Evolutionary conservation across 192 early-diverging fungal genomes (phyloP), one percentile per base, ranked within the genome.

Genomic region (Backusella tuberculispora): DNA sequence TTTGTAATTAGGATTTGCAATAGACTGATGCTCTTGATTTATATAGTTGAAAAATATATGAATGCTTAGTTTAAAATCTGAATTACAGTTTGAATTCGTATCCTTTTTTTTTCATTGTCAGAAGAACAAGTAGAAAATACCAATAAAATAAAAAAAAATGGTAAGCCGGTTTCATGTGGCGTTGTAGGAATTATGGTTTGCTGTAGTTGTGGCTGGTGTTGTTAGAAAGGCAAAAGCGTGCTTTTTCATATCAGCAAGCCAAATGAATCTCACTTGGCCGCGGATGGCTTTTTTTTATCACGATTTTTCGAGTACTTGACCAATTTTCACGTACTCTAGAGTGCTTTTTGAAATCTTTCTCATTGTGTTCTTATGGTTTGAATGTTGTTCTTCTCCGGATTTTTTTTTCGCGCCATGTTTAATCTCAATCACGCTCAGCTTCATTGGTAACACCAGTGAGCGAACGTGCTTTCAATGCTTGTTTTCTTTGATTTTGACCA

Each of bases 241-340:
- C 19, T 19, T 50, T 21, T 50, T 19, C 19, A 6, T n/a, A n/a
- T n/a, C n/a, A n/a, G n/a, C n/a, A n/a, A n/a, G n/a, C n/a, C n/a
- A n/a, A n/a, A n/a, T n/a, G n/a, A n/a, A n/a, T n/a, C 17, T 21
- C 19, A 8, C 48, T 50, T 50, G 17, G 19, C 48, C 19, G 48
- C 19, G 17, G 17, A 8, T 21, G 17, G 19, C 9, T 17, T 19
- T 50, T 50, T 19, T 50, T 50, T n/a, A 19, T 50, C 48, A n/a
- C n/a, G n/a, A n/a, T 88, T 88, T 68, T 89, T 89, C 4, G 88
- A 87, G 37, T 89, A 89, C 42, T 85, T 84, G n/a, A 56, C 88
- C 88, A 14, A 85, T 89, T 43, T 89, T 89, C 50, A 81, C 79
- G 42, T 89, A 89, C 60, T 81, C 80, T 17, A 83, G 69, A 2